These are phyloP conservation scores for Coemansia sp. DNA, from an alignment of 192 early-diverging fungal species.

Conservation along the genomic window DNA sequence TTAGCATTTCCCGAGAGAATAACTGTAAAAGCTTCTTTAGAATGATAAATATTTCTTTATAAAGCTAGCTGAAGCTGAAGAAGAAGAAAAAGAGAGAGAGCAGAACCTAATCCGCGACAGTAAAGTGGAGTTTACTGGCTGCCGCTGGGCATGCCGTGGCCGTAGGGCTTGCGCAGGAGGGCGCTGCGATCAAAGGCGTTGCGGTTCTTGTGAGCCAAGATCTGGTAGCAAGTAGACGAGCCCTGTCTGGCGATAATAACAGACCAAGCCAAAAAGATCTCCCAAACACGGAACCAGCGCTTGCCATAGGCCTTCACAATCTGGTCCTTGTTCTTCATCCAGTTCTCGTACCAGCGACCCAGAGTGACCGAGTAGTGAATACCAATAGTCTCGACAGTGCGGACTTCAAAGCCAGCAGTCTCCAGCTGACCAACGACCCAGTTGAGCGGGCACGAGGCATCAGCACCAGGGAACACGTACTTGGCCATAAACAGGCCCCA, in stretches of 20 bases:
- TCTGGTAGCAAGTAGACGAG: conserved; percentile 94
- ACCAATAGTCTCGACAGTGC: conserved; percentile 85
- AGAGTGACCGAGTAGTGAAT: conserved; percentile 98
- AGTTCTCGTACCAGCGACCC: conserved; percentile 97
- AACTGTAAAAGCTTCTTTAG: too few species aligned
- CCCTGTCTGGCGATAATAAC: conserved; percentile 96
- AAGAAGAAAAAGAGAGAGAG: not conserved
- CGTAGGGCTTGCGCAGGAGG: conserved; percentile 53
- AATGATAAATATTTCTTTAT: too few species aligned
- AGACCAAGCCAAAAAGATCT: conserved; percentile 98
- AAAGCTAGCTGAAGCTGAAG: not conserved
- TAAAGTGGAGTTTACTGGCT: not conserved
- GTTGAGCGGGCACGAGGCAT: conserved; percentile 93
- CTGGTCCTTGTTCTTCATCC: conserved; percentile 89
- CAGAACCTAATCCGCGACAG: not conserved
- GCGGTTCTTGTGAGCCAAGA: conserved; percentile 95
- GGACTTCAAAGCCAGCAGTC: conserved; percentile 91
- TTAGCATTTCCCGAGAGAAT: not conserved
- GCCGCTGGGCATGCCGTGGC: conserved; percentile 38
- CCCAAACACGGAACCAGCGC: conserved; percentile 93
- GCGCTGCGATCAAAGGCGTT: conserved; percentile 89
- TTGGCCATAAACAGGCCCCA: conserved; percentile 99
- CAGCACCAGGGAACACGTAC: conserved; percentile 98
- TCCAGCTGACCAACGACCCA: conserved; percentile 96
- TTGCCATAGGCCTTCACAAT: conserved; percentile 86